Percentiles rank a stretch among this genome's conserved stretches.
Conservation (phyloP, 129 eudicot species). For the Helianthus tuberosus region DNA sequence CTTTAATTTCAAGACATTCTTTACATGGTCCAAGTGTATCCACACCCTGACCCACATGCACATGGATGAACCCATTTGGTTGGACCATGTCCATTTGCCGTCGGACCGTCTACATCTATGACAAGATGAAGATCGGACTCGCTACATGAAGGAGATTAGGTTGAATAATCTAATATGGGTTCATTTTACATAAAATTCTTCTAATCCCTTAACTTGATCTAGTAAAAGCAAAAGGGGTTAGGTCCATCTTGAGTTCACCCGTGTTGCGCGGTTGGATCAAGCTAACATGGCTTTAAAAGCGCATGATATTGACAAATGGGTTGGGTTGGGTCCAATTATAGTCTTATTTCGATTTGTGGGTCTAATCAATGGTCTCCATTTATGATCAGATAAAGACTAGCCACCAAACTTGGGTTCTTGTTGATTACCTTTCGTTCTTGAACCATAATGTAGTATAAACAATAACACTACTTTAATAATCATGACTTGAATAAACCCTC, state of each 20-base stretch:
- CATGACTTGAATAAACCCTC: background rate
- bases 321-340: background rate
- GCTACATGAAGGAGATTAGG: background rate
- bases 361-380: background rate
- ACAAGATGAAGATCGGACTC: background rate
- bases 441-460: background rate
- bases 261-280: background rate
- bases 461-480: background rate
- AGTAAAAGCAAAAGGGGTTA: background rate
- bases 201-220: background rate
- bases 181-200: background rate
- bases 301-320: background rate
- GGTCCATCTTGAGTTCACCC: background rate
- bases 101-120: constrained; percentile 9
- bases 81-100: background rate
- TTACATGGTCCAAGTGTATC: constrained; percentile 16
- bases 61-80: constrained; percentile 6
- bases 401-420: constrained; percentile 1
- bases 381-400: constrained; percentile 5
- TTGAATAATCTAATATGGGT: background rate
- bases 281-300: background rate
- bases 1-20: constrained; percentile 26
- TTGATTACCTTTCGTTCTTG: background rate
- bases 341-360: background rate
- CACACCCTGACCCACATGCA: constrained; percentile 4